A percentile compares a stretch with the other conserved stretches of the same genome.
Evolutionary conservation across 2,329 filamentous ascomycete genomes (phyloP).

Genomic region (Piedraia hortae): DNA sequence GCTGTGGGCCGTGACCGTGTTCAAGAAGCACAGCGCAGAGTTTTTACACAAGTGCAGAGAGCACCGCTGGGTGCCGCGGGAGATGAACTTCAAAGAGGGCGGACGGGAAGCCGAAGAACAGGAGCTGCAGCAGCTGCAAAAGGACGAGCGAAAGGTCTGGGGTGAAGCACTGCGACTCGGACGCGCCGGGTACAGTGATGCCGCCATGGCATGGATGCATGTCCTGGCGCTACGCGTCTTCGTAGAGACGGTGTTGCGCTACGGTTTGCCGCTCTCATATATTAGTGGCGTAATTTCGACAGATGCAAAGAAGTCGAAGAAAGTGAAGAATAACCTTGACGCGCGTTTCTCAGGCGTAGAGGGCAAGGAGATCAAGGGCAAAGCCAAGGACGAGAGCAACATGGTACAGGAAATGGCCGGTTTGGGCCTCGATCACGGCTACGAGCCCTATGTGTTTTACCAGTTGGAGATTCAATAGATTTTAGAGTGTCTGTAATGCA

Average conservation of each 20-base stretch:
- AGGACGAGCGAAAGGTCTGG: constrained; percentile 76
- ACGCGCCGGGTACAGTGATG: constrained; percentile 83
- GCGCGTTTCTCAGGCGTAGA: constrained; percentile 70
- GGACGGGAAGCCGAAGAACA: constrained; percentile 69
- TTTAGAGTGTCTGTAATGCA: background rate
- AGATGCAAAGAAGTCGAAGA: constrained; percentile 53
- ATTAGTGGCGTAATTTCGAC: constrained; percentile 65
- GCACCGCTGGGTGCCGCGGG: constrained; percentile 77
- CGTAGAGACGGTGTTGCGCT: constrained; percentile 91
- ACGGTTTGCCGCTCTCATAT: constrained; percentile 76
- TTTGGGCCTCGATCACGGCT: constrained; percentile 45
- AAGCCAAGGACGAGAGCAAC: constrained; percentile 71
- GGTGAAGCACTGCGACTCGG: constrained; percentile 70
- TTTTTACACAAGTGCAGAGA: constrained; percentile 84
- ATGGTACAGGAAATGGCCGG: constrained; percentile 65
- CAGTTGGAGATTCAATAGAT: constrained; percentile 46
- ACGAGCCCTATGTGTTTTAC: constrained; percentile 92
- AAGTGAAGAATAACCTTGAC: constrained; percentile 40
- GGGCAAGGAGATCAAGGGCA: constrained; percentile 78
- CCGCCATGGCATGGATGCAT: constrained; percentile 88
- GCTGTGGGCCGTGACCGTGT: constrained; percentile 67
- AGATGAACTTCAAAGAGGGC: constrained; percentile 79
- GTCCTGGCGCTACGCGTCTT: constrained; percentile 77
- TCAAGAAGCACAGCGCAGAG: constrained; percentile 71
- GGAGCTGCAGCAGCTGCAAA: constrained; percentile 55